phyloP scores from a whole-genome alignment of 1,284 basidiomycete genomes.

The Afroboletus lepidellus region DNA sequence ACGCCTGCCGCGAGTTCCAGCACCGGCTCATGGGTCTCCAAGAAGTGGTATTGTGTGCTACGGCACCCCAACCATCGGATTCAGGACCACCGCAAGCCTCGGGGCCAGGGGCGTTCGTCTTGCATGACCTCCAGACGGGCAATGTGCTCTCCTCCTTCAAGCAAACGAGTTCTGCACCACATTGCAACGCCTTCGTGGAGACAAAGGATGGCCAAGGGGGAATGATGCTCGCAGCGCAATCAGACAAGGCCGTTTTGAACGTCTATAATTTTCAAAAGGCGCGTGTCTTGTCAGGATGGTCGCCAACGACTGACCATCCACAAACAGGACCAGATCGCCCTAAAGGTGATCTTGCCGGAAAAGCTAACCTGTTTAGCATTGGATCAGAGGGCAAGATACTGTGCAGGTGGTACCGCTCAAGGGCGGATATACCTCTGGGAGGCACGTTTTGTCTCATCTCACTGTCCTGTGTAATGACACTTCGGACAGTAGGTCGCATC shows the following conservation, averaged over 20 bases:
- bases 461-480: constrained; percentile 11
- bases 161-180: constrained; percentile 58
- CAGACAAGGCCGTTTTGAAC: constrained; percentile 77
- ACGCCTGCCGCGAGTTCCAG: neutral
- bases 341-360: constrained; percentile 89
- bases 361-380: constrained; percentile 79
- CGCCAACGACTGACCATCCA: constrained; percentile 1
- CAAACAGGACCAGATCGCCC: constrained; percentile 78
- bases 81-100: constrained; percentile 22
- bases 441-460: constrained; percentile 37
- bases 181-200: constrained; percentile 61
- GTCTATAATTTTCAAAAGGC: constrained; percentile 86
- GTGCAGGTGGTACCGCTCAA: constrained; percentile 84
- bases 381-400: constrained; percentile 72
- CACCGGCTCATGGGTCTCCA: constrained; percentile 55
- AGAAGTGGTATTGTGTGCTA: constrained; percentile 65
- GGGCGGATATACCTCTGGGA: constrained; percentile 96
- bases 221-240: constrained; percentile 71
- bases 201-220: constrained; percentile 70
- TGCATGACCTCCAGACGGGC: constrained; percentile 75
- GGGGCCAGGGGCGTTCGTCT: constrained; percentile 56
- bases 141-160: constrained; percentile 72
- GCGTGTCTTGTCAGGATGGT: constrained; percentile 10
- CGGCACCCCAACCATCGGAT: constrained; percentile 47
- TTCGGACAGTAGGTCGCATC: constrained; percentile 68